These are phyloP conservation scores for Nephromyces sp. DNA, from an alignment of 169 alveolate species.

Conservation along the genomic window DNA sequence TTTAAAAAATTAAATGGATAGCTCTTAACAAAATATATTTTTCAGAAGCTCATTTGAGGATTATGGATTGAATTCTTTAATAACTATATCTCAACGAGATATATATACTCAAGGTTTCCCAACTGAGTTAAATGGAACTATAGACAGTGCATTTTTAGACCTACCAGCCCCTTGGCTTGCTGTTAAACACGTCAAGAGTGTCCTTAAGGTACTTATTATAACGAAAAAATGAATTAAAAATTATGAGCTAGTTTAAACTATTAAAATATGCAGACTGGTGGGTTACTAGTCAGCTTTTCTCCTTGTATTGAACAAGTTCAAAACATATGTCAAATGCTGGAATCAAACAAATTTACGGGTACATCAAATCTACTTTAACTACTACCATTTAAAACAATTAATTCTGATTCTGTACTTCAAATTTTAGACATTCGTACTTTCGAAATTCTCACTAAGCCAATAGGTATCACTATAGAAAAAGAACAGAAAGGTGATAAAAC, in stretches of 20 bases:
- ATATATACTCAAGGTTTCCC: conserved; percentile 58
- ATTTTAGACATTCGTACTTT: background rate
- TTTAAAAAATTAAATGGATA: conserved; percentile 32
- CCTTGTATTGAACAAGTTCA: conserved; percentile 72
- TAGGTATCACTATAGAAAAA: background rate
- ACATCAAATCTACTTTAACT: too few relatives aligned
- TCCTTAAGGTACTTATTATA: conserved; percentile 39
- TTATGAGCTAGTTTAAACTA: too few relatives aligned
- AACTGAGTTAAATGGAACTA: conserved; percentile 19
- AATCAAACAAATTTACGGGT: background rate
- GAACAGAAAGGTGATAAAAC: background rate
- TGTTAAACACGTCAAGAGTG: conserved; percentile 45
- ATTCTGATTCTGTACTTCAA: too few relatives aligned
- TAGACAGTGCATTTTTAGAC: conserved; percentile 60
- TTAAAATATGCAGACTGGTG: too few relatives aligned
- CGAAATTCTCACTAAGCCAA: background rate
- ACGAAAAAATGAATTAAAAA: too few relatives aligned
- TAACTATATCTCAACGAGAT: conserved; percentile 52
- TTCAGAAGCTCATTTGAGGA: background rate
- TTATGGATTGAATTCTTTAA: background rate
- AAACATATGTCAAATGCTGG: conserved; percentile 25
- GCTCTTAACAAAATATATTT: background rate
- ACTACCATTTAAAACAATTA: too few relatives aligned
- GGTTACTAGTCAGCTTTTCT: conserved; percentile 60
- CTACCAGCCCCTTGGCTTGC: conserved; percentile 72